Conservation (phyloP, 208 protist species). For the Entamoeba dispar region DNA sequence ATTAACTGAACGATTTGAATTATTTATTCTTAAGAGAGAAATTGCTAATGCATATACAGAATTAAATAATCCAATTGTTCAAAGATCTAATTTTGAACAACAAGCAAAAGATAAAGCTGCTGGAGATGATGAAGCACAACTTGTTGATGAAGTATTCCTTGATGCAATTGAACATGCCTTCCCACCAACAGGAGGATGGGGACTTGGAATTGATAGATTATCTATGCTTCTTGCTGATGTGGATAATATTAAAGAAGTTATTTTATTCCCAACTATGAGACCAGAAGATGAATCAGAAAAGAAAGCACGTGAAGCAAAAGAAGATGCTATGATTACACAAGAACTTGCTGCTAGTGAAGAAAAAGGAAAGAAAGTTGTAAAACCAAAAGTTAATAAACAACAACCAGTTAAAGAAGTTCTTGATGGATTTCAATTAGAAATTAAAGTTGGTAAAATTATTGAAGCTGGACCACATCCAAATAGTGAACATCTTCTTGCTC, state of each 20-base stretch:
- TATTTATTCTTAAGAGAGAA: constrained; percentile 88
- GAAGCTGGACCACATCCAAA: constrained; percentile 2
- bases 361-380: too few relatives aligned
- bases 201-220: constrained; percentile 93
- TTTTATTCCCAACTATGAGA: constrained; percentile 24
- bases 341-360: too few relatives aligned
- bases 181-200: constrained; percentile 93
- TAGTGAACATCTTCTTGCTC: background rate
- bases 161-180: constrained; percentile 88
- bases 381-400: background rate
- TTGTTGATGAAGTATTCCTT: constrained; percentile 82
- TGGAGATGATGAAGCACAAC: constrained; percentile 88
- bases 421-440: background rate
- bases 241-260: constrained; percentile 20
- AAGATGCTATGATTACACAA: too few relatives aligned
- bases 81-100: constrained; percentile 82
- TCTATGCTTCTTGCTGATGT: constrained; percentile 90
- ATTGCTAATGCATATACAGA: constrained; percentile 96
- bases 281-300: too few relatives aligned
- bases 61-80: constrained; percentile 95
- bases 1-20: constrained; percentile 95
- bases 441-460: constrained; percentile 1
- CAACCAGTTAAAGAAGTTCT: background rate
- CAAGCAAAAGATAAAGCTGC: constrained; percentile 66
- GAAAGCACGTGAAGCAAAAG: too few relatives aligned